Conservation (phyloP, 768 basidiomycete species). For the Phallus indusiatus region DNA sequence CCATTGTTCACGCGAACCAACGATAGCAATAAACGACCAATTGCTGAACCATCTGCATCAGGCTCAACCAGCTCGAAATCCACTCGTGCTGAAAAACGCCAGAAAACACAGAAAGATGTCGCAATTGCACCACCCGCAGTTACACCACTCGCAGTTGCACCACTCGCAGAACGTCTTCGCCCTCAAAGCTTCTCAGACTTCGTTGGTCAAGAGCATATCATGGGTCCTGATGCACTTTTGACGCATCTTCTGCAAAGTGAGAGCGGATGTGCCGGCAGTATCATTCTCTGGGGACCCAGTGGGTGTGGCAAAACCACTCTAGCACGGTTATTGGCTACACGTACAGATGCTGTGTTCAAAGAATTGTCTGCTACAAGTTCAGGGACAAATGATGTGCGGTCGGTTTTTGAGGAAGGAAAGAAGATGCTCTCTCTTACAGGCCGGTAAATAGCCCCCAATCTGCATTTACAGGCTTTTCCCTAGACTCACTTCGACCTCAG, state of each 20-base stretch:
- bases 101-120: conserved; percentile 17
- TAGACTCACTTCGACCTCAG: conserved; percentile 24
- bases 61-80: conserved; percentile 4
- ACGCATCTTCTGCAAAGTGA: conserved; percentile 43
- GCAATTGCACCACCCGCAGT: conserved; percentile 53
- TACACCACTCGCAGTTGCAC: conserved; percentile 35
- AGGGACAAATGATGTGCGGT: conserved; percentile 60
- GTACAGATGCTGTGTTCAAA: conserved; percentile 52
- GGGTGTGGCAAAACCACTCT: conserved; percentile 74
- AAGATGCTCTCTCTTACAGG: conserved; percentile 53
- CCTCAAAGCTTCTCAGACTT: conserved; percentile 57
- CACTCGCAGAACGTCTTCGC: conserved; percentile 65
- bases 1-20: conserved; percentile 30
- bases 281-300: conserved; percentile 70
- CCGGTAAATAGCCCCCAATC: conserved; percentile 30
- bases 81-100: conserved; percentile 16
- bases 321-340: conserved; percentile 57
- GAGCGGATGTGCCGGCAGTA: conserved; percentile 34
- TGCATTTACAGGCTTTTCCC: not conserved
- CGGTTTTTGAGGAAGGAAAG: conserved; percentile 71
- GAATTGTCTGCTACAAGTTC: conserved; percentile 70
- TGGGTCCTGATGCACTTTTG: conserved; percentile 47
- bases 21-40: not conserved
- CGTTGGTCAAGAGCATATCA: conserved; percentile 62
- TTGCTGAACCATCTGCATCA: conserved; percentile 9